Conservation (phyloP, 257 asterid genomes). For the Parsonsia alboflavescens region DNA sequence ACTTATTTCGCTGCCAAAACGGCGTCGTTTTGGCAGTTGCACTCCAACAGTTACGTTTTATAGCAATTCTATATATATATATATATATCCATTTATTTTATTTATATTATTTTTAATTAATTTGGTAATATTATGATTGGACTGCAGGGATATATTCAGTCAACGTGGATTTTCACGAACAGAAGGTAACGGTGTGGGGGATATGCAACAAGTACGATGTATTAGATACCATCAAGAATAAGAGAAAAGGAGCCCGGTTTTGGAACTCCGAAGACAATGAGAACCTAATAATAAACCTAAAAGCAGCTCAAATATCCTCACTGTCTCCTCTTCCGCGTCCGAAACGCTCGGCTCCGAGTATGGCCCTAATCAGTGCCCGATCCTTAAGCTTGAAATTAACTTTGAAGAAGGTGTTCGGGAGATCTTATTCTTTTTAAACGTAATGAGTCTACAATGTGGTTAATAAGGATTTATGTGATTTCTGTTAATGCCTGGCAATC, state of each 20-base stretch:
- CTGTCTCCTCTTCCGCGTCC: conserved; percentile 10
- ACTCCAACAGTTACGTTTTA: no score
- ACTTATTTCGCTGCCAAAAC: no score
- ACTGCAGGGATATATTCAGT: conserved; percentile 77
- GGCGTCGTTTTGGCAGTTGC: no score
- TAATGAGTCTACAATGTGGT: no score
- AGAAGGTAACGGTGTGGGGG: conserved; percentile 84
- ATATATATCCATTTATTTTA: no score
- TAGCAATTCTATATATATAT: no score
- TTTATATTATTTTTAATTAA: not conserved
- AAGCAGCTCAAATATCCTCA: conserved; percentile 22
- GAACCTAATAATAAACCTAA: conserved; percentile 15
- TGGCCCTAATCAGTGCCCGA: conserved; percentile 40
- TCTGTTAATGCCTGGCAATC: not conserved
- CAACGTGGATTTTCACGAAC: conserved; percentile 49
- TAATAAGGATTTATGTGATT: no score
- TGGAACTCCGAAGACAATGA: conserved; percentile 45
- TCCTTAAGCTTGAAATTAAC: conserved; percentile 46
- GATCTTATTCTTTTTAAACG: conserved; percentile 51
- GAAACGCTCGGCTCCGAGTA: conserved; percentile 21
- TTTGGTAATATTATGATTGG: not conserved
- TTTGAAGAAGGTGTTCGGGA: conserved; percentile 43
- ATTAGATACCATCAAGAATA: conserved; percentile 35
- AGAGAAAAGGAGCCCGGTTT: conserved; percentile 65
- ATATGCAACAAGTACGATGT: conserved; percentile 72